Evolutionary conservation across 495 filamentous ascomycete genomes (phyloP), one percentile per base, ranked within the genome.

Genomic region (Rhizodiscina lignyota): DNA sequence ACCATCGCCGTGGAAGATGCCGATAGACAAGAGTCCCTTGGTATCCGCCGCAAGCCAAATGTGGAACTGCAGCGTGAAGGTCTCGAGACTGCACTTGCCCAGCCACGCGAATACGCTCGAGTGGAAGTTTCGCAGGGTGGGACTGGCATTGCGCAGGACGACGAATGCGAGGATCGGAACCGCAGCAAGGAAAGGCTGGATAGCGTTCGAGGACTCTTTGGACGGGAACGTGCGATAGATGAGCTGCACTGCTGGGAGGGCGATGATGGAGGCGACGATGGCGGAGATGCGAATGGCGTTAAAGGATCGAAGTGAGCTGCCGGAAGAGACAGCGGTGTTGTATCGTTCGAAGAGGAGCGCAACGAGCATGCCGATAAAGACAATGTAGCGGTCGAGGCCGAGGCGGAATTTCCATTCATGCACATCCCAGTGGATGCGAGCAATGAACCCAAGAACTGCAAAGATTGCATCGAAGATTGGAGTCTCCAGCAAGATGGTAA

Each of bases 21-120:
- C 68, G 22, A 66, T 37, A 12, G 54, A 52, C n/a, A 76, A 54
- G 15, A 66, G 35, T 4, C 64, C 72, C 20, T 65, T 64, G 11
- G 63, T 63, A 40, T 76, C 66, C 15, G 61, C 68, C 4, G 68
- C 70, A 20, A 76, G 56, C 71, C 70, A 76, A 38, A 75, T 63
- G 42, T 78, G 73, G 47, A 63, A 64, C 34, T 75, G 70, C 18
- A 78, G 45, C 12, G 68, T 57, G 40, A 71, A 77, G 1, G 66
- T 67, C 42, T 74, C 74, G 4, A 76, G 54, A 4, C 68, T 68
- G 24, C 55, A 58, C 5, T 56, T 55, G 6, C 73, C 74, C 0
- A 77, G 44, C 58, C 62, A 69, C 4, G 67, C 56, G 33, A 72
- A 72, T 16, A 54, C 35, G 0, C 29, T 29, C 4, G 63, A 66